These are phyloP conservation scores for Picea sitchensis DNA, from an alignment of 75 land plant species.

Conservation along the genomic window DNA sequence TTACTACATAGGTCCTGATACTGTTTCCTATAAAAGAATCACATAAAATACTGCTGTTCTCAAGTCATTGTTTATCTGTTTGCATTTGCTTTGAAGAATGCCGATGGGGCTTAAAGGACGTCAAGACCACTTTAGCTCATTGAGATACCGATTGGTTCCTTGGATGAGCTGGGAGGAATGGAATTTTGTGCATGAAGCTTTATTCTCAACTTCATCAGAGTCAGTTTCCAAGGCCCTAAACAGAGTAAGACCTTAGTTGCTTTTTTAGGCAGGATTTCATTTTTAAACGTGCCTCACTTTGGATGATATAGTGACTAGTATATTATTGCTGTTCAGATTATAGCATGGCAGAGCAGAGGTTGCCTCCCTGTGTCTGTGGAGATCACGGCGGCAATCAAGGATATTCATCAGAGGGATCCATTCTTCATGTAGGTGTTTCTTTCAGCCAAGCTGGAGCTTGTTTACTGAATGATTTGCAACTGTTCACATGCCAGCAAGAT, in stretches of 20 bases:
- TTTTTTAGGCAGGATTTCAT: background rate
- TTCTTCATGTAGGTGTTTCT: constrained; percentile 40
- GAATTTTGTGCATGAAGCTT: constrained; percentile 53
- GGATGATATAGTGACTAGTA: background rate
- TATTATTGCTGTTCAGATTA: constrained; percentile 41
- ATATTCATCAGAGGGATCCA: constrained; percentile 76
- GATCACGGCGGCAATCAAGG: constrained; percentile 69
- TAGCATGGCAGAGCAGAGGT: constrained; percentile 80
- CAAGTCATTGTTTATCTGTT: background rate
- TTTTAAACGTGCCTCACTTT: background rate
- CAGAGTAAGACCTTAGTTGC: constrained; percentile 31
- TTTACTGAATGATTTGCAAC: background rate
- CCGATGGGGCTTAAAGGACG: background rate
- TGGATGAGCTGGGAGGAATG: constrained; percentile 93
- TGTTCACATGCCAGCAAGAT: background rate
- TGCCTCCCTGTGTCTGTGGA: constrained; percentile 71
- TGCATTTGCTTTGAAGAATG: background rate
- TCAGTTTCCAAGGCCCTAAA: constrained; percentile 48
- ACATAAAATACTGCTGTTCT: background rate
- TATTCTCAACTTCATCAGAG: constrained; percentile 63
- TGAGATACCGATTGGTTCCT: constrained; percentile 61
- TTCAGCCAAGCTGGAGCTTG: background rate
- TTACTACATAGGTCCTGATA: background rate
- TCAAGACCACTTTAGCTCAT: constrained; percentile 1
- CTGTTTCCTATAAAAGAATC: background rate